Conservation (phyloP, 306 rosid species). For the Chamaecrista fasciculata region DNA sequence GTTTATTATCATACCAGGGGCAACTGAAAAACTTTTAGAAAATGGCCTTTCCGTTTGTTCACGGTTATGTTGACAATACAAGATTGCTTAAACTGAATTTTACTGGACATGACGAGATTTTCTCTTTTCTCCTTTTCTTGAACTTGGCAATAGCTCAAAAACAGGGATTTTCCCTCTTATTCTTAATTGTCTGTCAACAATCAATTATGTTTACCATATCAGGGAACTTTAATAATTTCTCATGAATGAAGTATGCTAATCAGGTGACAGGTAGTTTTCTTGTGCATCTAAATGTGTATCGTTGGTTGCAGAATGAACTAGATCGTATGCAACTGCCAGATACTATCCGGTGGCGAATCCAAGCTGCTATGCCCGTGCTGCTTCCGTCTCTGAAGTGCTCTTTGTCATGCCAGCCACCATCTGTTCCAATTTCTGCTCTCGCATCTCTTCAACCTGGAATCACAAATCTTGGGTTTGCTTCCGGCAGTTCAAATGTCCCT, state of each 20-base stretch:
- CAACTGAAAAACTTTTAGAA: not conserved
- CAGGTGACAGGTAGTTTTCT: not conserved
- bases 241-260: slow-evolving; percentile 9
- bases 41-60: not conserved
- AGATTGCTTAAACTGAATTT: not conserved
- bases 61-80: slow-evolving; percentile 2
- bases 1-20: not conserved
- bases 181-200: not conserved
- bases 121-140: not conserved
- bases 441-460: slow-evolving; percentile 52
- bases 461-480: slow-evolving; percentile 40
- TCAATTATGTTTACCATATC: not conserved
- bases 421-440: slow-evolving; percentile 52
- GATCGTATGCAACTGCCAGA: slow-evolving; percentile 82
- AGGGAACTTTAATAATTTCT: not conserved
- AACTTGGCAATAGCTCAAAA: not conserved
- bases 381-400: slow-evolving; percentile 49
- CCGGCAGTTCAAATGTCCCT: slow-evolving; percentile 40
- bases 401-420: slow-evolving; percentile 74
- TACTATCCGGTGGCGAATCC: slow-evolving; percentile 75
- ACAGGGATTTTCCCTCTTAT: not conserved
- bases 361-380: slow-evolving; percentile 84
- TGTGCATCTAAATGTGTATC: slow-evolving; percentile 20
- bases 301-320: slow-evolving; percentile 62
- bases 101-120: not conserved